phyloP scores from a whole-genome alignment of 768 basidiomycete species.

The Suillus occidentalis region DNA sequence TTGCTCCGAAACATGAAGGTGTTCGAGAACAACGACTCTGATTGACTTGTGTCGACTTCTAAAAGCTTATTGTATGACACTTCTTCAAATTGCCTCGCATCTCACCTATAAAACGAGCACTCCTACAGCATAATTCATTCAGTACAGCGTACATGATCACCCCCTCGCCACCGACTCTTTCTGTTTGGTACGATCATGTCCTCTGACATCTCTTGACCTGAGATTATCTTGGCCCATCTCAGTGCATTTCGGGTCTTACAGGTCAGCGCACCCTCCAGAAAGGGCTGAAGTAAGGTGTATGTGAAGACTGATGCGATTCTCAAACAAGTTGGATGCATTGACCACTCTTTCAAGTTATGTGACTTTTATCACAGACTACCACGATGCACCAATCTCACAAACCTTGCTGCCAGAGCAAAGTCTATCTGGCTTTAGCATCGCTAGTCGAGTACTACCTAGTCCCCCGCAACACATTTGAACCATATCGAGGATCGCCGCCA shows the following conservation, averaged over 20 bases:
- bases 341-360: conserved; percentile 33
- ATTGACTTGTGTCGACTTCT: too few relatives aligned
- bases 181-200: conserved; percentile 21
- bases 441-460: conserved; percentile 17
- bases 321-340: conserved; percentile 49
- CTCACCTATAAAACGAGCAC: background rate
- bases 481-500: too few relatives aligned
- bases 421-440: conserved; percentile 28
- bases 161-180: conserved; percentile 7
- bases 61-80: background rate
- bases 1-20: background rate
- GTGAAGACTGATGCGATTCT: conserved; percentile 5
- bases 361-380: conserved; percentile 27
- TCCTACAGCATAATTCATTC: background rate
- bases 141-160: conserved; percentile 10
- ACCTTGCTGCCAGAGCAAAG: conserved; percentile 26
- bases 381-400: conserved; percentile 21
- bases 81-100: background rate
- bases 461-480: background rate
- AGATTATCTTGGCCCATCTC: conserved; percentile 67
- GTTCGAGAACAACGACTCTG: too few relatives aligned
- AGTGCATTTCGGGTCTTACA: conserved; percentile 68
- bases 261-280: conserved; percentile 78
- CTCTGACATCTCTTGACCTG: conserved; percentile 59
- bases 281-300: conserved; percentile 19